These are phyloP conservation scores for Grigorovia yakushimaensis DNA, from an alignment of 805 yeast species.

Conservation along the genomic window DNA sequence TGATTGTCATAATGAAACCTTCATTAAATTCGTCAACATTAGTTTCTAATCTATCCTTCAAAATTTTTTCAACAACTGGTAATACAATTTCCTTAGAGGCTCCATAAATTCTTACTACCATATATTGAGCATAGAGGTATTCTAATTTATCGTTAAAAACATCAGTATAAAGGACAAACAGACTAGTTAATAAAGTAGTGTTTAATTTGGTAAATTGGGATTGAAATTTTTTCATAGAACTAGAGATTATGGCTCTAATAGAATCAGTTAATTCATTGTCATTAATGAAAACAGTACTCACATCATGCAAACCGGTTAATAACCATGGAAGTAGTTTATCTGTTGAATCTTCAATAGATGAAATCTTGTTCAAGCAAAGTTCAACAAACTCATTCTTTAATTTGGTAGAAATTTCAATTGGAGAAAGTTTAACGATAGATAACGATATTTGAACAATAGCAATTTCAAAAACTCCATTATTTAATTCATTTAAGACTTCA, in stretches of 20 bases:
- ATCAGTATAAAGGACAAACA: slow-evolving; percentile 24
- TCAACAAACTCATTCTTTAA: slow-evolving; percentile 2
- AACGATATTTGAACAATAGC: slow-evolving; percentile 10
- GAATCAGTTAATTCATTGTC: background rate
- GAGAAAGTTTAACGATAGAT: slow-evolving; percentile 6
- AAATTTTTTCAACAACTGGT: slow-evolving; percentile 7
- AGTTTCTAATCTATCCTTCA: background rate
- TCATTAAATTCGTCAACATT: slow-evolving; percentile 10
- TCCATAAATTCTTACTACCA: slow-evolving; percentile 24
- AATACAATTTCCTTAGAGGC: slow-evolving; percentile 8
- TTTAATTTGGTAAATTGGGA: slow-evolving; percentile 1
- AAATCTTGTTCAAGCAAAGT: background rate
- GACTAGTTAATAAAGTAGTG: slow-evolving; percentile 13
- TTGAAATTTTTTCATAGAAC: slow-evolving; percentile 2
- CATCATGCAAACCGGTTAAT: slow-evolving; percentile 20
- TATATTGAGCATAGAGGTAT: slow-evolving; percentile 29
- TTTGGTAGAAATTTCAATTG: background rate
- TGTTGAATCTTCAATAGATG: background rate
- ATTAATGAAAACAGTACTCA: slow-evolving; percentile 5
- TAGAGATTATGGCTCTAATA: slow-evolving; percentile 1
- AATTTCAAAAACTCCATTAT: background rate
- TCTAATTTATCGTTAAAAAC: slow-evolving; percentile 13
- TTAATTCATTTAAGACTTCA: slow-evolving; percentile 1
- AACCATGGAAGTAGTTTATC: slow-evolving; percentile 22
- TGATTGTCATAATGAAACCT: slow-evolving; percentile 9